These are phyloP conservation scores for Dictyophora rubrovolvata DNA, from an alignment of 768 basidiomycete genomes.

Conservation along the genomic window DNA sequence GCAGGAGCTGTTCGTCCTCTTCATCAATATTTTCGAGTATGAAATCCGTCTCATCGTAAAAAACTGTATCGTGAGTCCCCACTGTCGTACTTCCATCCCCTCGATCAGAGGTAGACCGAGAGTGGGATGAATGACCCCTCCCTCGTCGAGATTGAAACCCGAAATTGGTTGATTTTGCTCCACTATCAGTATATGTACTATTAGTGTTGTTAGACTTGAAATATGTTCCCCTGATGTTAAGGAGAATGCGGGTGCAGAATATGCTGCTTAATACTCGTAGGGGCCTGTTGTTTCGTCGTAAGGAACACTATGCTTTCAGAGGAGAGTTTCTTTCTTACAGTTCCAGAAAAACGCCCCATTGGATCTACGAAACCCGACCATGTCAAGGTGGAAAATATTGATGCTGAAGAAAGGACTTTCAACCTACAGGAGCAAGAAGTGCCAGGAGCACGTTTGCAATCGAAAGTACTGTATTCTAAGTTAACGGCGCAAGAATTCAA, in stretches of 20 bases:
- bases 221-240: slow-evolving; percentile 4
- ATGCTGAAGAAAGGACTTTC: background rate
- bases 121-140: background rate
- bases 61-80: background rate
- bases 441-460: background rate
- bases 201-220: background rate
- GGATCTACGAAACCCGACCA: background rate
- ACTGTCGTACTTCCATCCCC: background rate
- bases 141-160: background rate
- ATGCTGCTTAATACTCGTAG: slow-evolving; percentile 5
- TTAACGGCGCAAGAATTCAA: background rate
- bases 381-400: background rate
- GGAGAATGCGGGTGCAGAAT: slow-evolving; percentile 5
- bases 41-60: background rate
- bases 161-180: background rate
- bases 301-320: background rate
- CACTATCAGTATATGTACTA: background rate
- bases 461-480: background rate
- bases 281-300: background rate
- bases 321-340: background rate
- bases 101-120: background rate
- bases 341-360: slow-evolving; percentile 8
- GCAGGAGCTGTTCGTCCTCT: background rate
- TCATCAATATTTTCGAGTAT: background rate
- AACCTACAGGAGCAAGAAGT: background rate